A percentile compares a stretch with the other conserved stretches of the same genome.
Evolutionary conservation across 2,329 filamentous ascomycete genomes (phyloP).

Genomic region (Fusarium nematophilum): DNA sequence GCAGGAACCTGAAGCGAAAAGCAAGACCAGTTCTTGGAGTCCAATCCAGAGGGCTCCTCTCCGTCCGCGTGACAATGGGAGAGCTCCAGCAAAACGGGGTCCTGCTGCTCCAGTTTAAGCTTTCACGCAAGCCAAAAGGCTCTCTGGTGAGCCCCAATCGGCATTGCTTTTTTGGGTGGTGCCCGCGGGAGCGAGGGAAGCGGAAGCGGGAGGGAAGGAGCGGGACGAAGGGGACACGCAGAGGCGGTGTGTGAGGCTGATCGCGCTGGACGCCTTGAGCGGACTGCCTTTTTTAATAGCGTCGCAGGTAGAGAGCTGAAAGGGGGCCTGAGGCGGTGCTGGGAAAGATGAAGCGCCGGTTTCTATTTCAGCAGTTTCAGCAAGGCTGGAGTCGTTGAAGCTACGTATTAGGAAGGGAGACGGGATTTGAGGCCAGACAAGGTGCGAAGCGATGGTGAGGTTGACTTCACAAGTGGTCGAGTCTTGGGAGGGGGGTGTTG

Average conservation of each 20-base stretch:
- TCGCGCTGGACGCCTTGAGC: constrained; percentile 24
- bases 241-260: constrained; percentile 42
- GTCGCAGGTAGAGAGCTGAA: constrained; percentile 24
- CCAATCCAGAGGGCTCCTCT: constrained; percentile 15
- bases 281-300: constrained; percentile 15
- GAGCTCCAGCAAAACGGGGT: not conserved
- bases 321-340: constrained; percentile 28
- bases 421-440: constrained; percentile 7
- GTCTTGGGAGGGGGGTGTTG: constrained; percentile 5
- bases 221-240: constrained; percentile 39
- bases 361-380: constrained; percentile 20
- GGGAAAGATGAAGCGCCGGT: constrained; percentile 14
- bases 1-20: no score
- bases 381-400: constrained; percentile 19
- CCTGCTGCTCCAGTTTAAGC: constrained; percentile 1
- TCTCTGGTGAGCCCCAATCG: constrained; percentile 26
- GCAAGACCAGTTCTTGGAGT: constrained; percentile 20
- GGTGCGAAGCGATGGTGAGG: constrained; percentile 12
- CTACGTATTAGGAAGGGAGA: not conserved
- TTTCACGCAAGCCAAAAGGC: constrained; percentile 4
- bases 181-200: constrained; percentile 42
- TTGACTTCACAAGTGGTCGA: not conserved
- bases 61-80: constrained; percentile 25
- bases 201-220: constrained; percentile 41
- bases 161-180: constrained; percentile 26